These are phyloP conservation scores for Marasmius fiardii DNA, from an alignment of 1,284 basidiomycete species.

Conservation along the genomic window DNA sequence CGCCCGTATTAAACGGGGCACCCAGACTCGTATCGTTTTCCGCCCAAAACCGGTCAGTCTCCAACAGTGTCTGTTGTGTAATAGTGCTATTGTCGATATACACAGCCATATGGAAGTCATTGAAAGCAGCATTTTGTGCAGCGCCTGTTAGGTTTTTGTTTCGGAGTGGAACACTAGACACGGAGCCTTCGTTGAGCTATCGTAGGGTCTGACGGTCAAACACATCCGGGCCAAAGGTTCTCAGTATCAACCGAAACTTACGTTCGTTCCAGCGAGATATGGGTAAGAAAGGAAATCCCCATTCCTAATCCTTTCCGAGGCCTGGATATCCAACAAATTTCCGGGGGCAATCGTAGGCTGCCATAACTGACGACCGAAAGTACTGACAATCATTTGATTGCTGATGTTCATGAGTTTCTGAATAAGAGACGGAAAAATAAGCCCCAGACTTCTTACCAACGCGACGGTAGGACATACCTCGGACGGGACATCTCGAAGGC, in stretches of 20 bases:
- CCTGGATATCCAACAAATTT: conserved; percentile 45
- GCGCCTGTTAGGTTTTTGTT: conserved; percentile 32
- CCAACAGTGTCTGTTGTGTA: conserved; percentile 32
- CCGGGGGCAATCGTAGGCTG: conserved; percentile 51
- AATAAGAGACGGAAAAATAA: background rate
- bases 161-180: conserved; percentile 35
- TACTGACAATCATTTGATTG: conserved; percentile 41
- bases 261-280: conserved; percentile 53
- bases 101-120: conserved; percentile 40
- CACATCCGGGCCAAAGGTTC: too few species aligned
- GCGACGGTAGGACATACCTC: conserved; percentile 27
- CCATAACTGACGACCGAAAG: conserved; percentile 57
- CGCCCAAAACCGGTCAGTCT: conserved; percentile 40
- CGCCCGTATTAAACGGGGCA: conserved; percentile 53
- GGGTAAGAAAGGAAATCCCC: conserved; percentile 55
- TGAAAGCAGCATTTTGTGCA: conserved; percentile 38
- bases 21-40: conserved; percentile 38
- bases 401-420: conserved; percentile 44
- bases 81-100: conserved; percentile 49
- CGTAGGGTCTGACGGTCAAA: background rate
- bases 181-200: conserved; percentile 51
- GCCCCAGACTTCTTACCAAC: too few species aligned
- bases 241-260: conserved; percentile 25
- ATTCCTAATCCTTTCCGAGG: conserved; percentile 42
- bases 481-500: conserved; percentile 47